A percentile compares a stretch with the other conserved stretches of the same genome.
phyloP scores from a whole-genome alignment of 2,329 filamentous ascomycete species.

The Trichoderma pleuroti region DNA sequence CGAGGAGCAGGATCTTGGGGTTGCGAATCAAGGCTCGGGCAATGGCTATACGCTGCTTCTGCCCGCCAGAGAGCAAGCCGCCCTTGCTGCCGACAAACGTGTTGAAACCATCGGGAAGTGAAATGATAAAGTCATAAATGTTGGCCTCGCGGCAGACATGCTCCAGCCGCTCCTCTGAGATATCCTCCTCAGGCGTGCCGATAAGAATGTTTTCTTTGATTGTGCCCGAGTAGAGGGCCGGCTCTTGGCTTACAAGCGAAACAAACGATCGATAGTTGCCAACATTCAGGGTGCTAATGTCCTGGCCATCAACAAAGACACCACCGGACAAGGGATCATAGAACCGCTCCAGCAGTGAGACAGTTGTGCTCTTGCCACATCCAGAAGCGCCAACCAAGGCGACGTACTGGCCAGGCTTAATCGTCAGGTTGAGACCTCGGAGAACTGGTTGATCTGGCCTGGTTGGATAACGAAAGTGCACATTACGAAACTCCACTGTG shows the following conservation, averaged over 20 bases:
- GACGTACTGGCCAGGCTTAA: constrained; percentile 76
- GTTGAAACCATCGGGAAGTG: constrained; percentile 78
- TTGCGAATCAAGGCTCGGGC: constrained; percentile 87
- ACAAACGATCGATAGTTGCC: constrained; percentile 81
- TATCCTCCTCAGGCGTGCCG: constrained; percentile 62
- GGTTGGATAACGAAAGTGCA: constrained; percentile 92
- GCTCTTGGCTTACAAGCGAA: constrained; percentile 89
- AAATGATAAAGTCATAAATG: constrained; percentile 88
- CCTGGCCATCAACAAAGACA: constrained; percentile 76
- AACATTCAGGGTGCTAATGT: constrained; percentile 77
- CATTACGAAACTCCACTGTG: constrained; percentile 81
- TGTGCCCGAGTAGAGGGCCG: constrained; percentile 88
- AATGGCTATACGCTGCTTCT: constrained; percentile 93
- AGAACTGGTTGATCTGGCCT: constrained; percentile 89
- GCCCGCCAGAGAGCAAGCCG: constrained; percentile 78
- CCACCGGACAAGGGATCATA: constrained; percentile 83
- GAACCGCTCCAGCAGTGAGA: constrained; percentile 87
- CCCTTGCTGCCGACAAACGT: constrained; percentile 87
- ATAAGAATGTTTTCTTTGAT: constrained; percentile 88
- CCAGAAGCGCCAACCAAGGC: constrained; percentile 92
- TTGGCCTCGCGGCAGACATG: constrained; percentile 85
- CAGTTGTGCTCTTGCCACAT: constrained; percentile 91
- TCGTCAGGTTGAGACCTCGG: constrained; percentile 70
- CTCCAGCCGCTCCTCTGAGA: constrained; percentile 69
- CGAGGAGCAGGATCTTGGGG: constrained; percentile 79